Conservation (phyloP, 169 alveolate genomes). For the Theileria luwenshuni region DNA sequence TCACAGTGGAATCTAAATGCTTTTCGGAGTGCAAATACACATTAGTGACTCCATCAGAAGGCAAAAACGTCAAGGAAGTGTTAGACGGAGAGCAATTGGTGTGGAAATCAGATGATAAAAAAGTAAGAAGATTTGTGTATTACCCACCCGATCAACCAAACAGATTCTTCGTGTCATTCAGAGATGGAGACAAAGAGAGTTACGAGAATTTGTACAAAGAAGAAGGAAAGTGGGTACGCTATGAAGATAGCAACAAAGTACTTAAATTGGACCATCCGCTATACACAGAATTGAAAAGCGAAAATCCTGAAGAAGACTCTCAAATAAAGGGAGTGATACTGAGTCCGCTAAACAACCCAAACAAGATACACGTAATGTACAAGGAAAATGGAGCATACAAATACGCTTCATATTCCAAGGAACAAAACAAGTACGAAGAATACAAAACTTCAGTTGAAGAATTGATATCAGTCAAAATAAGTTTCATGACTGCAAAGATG, state of each 20-base stretch:
- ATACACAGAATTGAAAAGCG: neutral
- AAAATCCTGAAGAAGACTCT: neutral
- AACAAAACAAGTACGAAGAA: neutral
- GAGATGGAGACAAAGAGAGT: neutral
- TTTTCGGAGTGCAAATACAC: too few species aligned
- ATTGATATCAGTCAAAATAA: neutral
- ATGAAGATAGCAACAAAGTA: neutral
- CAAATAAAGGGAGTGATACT: conserved; percentile 12
- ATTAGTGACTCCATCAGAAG: too few species aligned
- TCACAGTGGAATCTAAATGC: too few species aligned
- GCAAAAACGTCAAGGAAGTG: neutral
- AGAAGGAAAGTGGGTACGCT: neutral
- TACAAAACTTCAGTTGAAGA: neutral
- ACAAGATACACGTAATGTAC: conserved; percentile 1
- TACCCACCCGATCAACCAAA: conserved; percentile 4
- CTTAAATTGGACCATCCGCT: neutral
- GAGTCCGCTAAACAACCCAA: neutral
- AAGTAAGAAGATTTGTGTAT: neutral
- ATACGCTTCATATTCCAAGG: neutral
- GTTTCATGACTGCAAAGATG: conserved; percentile 5
- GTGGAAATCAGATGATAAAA: neutral
- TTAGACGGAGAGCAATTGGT: conserved; percentile 1
- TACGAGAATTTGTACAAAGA: conserved; percentile 5
- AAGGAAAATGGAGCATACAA: neutral
- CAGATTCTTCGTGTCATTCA: neutral